These are phyloP conservation scores for Leccinum huronense DNA, from an alignment of 1,284 basidiomycete species.

Conservation along the genomic window DNA sequence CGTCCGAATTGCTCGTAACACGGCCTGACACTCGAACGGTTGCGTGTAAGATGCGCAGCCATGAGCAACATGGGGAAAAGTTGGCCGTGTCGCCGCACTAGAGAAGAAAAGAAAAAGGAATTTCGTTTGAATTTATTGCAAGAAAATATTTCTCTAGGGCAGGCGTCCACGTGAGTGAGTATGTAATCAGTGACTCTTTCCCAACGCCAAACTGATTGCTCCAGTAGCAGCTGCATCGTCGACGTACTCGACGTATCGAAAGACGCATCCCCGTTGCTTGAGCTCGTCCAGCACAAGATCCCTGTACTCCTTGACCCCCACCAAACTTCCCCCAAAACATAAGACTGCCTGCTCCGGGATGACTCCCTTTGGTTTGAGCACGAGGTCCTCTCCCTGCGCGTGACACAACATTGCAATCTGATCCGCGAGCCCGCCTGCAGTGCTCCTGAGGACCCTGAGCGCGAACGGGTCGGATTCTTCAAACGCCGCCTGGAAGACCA, in stretches of 20 bases:
- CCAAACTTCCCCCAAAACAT: conserved; percentile 73
- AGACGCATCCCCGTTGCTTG: conserved; percentile 53
- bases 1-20: conserved; percentile 69
- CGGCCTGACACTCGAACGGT: conserved; percentile 85
- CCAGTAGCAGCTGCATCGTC: conserved; percentile 66
- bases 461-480: conserved; percentile 60
- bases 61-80: conserved; percentile 85
- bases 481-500: conserved; percentile 73
- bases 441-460: conserved; percentile 50
- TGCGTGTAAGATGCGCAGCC: conserved; percentile 56
- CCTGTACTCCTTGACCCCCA: conserved; percentile 58
- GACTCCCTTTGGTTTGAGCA: conserved; percentile 41
- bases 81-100: conserved; percentile 80
- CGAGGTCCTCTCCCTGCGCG: conserved; percentile 32
- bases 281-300: conserved; percentile 60
- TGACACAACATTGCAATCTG: conserved; percentile 58
- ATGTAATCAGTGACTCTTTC: neutral
- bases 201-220: conserved; percentile 48
- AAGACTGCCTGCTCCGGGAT: conserved; percentile 56
- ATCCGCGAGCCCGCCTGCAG: conserved; percentile 55
- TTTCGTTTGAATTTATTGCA: conserved; percentile 10
- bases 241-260: conserved; percentile 63
- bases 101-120: conserved; percentile 34
- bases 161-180: conserved; percentile 13
- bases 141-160: conserved; percentile 29